Base-by-base conservation (phyloP, 306 rosid species). In the Boehmeria nivea region DNA sequence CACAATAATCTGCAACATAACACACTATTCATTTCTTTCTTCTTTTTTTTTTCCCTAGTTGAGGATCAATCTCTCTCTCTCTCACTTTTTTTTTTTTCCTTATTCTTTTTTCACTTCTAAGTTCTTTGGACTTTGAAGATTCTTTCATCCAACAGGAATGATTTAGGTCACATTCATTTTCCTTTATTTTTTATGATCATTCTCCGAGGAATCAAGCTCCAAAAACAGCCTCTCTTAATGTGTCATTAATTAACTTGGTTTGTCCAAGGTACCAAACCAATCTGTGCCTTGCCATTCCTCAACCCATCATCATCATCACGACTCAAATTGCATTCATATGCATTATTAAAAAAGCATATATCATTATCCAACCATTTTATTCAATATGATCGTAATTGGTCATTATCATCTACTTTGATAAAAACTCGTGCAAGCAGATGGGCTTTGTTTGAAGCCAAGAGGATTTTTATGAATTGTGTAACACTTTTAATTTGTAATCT, bases 301-400 rank as follows among this genome's bases (percentile, higher is more conserved):
- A 28, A 67, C 18, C 73, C 52, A 64, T 65, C 76, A 70, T 71
- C 74, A 59, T 65, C 76, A 70, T 71, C 74, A 59, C 37, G 75
- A 66, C 51, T 54, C 36, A 27, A 22, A 15, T 47, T 55, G 69
- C 55, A 44, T 39, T 28, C n/a, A 46, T 50, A 50, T 14, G 11
- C 15, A 50, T 50, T 13, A 1, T 3, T 21, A 51, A 24, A 25
- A 0, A 26, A 13, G 19, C 23, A 46, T 17, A 8, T 40, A 15
- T 15, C n/a, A 10, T 4, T 31, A 31, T 4, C 3, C 45, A 40
- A 8, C 10, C 15, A 40, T 8, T 40, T 40, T 12, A 40, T 8
- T 40, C 9, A 31, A 31, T 31, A 10, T 31, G 36, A 40, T 12
- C 45, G 3, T 0, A 40, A 40, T 40, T 40, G 17, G 45, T 5